Evolutionary conservation across 768 basidiomycete genomes (phyloP).

Genomic region (Imleria badia): DNA sequence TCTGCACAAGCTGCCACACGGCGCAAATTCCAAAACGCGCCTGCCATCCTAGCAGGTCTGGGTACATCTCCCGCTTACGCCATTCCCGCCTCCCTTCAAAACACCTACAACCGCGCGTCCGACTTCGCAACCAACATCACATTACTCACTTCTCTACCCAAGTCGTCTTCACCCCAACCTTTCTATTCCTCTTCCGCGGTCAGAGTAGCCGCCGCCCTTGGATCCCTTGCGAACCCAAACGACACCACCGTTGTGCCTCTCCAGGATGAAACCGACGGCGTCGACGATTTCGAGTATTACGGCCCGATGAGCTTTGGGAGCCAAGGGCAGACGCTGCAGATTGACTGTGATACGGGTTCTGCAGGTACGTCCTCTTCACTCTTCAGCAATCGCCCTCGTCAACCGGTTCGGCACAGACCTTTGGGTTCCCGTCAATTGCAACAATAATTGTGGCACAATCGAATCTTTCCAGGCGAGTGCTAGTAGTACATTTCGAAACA

Average conservation of each 20-base stretch:
- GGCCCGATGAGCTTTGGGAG: constrained; percentile 50
- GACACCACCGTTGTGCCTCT: constrained; percentile 26
- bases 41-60: constrained; percentile 11
- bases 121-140: constrained; percentile 16
- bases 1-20: constrained; percentile 9
- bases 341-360: constrained; percentile 70
- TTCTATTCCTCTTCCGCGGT: neutral
- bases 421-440: constrained; percentile 51
- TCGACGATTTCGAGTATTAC: constrained; percentile 49
- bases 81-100: constrained; percentile 14
- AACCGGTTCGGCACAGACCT: constrained; percentile 44
- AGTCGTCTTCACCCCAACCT: neutral
- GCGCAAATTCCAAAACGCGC: constrained; percentile 20
- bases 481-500: constrained; percentile 44
- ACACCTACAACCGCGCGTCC: constrained; percentile 18
- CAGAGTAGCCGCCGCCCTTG: neutral
- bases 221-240: neutral
- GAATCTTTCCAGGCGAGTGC: constrained; percentile 36
- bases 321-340: constrained; percentile 47
- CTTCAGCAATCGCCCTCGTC: neutral
- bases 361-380: constrained; percentile 11
- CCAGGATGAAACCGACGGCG: constrained; percentile 38
- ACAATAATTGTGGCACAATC: constrained; percentile 33
- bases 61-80: constrained; percentile 2
- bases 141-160: neutral